phyloP scores from a whole-genome alignment of 2,329 filamentous ascomycete genomes.

The Bipolaris oryzae region DNA sequence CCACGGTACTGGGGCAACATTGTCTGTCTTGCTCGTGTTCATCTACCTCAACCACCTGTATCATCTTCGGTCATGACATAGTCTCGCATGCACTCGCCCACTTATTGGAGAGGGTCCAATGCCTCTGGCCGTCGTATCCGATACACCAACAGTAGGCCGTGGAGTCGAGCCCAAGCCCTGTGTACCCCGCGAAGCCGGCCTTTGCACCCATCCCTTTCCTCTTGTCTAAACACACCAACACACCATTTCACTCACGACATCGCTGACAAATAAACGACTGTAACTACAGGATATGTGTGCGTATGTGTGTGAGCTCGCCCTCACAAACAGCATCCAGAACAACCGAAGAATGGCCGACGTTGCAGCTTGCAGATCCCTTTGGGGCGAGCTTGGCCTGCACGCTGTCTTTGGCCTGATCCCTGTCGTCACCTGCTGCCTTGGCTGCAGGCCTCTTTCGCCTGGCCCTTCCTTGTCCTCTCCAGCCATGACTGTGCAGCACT shows the following conservation, averaged over 20 bases:
- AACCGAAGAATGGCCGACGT: constrained; percentile 41
- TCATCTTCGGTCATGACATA: constrained; percentile 17
- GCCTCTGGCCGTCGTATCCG: constrained; percentile 7
- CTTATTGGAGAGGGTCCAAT: constrained; percentile 9
- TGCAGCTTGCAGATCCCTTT: constrained; percentile 29
- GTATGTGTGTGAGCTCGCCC: not conserved
- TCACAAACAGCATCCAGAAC: constrained; percentile 22
- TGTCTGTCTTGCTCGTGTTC: not conserved
- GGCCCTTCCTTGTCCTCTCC: constrained; percentile 16
- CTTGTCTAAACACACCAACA: not conserved
- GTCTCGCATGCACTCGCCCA: constrained; percentile 13
- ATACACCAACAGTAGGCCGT: constrained; percentile 5
- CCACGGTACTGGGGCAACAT: constrained; percentile 1
- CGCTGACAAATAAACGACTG: constrained; percentile 24
- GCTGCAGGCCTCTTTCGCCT: constrained; percentile 19
- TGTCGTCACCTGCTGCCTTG: constrained; percentile 19
- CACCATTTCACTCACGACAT: constrained; percentile 15
- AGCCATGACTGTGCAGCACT: constrained; percentile 14
- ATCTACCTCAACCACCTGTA: constrained; percentile 1
- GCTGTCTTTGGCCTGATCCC: constrained; percentile 16
- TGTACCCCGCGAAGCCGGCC: constrained; percentile 2
- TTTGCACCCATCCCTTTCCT: not conserved
- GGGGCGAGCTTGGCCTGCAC: constrained; percentile 16
- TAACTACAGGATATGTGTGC: constrained; percentile 11
- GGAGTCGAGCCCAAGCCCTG: constrained; percentile 3